A percentile compares a stretch with the other conserved stretches of the same genome.
phyloP scores from a whole-genome alignment of 1,284 basidiomycete genomes.

The Austropuccinia psidii region DNA sequence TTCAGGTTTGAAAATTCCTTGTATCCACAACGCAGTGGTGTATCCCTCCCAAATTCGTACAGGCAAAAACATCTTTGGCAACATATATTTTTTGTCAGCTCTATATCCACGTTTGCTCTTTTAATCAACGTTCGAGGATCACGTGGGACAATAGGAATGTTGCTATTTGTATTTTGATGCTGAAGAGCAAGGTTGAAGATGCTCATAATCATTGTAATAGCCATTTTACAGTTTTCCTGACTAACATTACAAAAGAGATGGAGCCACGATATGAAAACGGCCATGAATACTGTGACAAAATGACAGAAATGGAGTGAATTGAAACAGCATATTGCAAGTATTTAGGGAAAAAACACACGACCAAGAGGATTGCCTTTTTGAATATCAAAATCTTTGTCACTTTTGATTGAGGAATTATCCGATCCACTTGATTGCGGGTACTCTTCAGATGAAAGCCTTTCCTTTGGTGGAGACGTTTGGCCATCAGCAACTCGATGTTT shows the following conservation, averaged over 20 bases:
- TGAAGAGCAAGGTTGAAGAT: neutral
- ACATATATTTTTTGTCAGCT: neutral
- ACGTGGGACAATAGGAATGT: neutral
- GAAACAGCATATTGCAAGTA: neutral
- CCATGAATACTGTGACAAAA: neutral
- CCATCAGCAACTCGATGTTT: slow-evolving; percentile 10
- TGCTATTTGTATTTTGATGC: neutral
- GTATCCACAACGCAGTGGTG: neutral
- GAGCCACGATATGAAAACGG: slow-evolving; percentile 3
- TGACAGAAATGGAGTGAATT: neutral
- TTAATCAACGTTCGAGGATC: slow-evolving; percentile 2
- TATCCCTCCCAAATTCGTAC: neutral
- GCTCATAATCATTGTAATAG: neutral
- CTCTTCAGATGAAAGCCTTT: too few species aligned
- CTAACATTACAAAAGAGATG: slow-evolving; percentile 15
- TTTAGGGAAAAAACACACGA: neutral
- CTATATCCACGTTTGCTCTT: neutral
- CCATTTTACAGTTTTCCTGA: neutral
- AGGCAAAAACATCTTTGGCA: slow-evolving; percentile 9
- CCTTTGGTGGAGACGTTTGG: neutral
- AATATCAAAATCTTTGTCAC: neutral
- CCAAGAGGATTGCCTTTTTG: neutral
- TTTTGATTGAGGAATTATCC: neutral
- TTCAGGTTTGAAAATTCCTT: neutral
- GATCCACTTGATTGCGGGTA: neutral